Evolutionary conservation across 805 yeast genomes (phyloP), one percentile per base, ranked within the genome.

Genomic region (Grigorovia jiainica): DNA sequence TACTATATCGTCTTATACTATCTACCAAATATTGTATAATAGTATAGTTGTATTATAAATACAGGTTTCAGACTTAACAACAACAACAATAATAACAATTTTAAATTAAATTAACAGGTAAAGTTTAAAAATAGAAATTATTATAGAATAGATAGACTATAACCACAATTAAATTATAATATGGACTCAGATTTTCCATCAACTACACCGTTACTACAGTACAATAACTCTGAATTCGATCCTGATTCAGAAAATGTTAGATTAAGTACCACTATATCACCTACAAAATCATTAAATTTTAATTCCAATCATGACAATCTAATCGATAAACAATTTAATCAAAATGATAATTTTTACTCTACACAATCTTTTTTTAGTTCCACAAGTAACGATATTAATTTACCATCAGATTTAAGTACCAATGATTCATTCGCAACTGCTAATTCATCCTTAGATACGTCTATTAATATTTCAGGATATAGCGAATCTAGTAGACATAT

Each of bases 231-330:
- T 3, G 25, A 34, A 11, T 20, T 36, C 16, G 17, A 18, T 16
- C 10, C 36, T 21, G 35, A 31, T 5, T 18, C 23, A n/a, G 24
- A 27, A 8, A 19, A 36, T 19, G 10, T 10, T 13, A 23, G 43
- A 19, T 18, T 42, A 8, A 42, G 40, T 20, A 35, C 43, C 3
- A 30, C 44, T 3, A 29, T 48, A 5, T 48, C 52, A 7, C 52
- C 52, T 6, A 48, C 52, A 7, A 39, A 47, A 32, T 42, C 48
- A 7, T 20, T 48, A 9, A 21, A 47, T 8, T 36, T 27, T 13
- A 27, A 35, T 34, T 5, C 36, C 10, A 32, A 19, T 21, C 15
- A 31, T 32, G 10, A 29, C 29, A 32, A 24, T 9, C 8, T 18
- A 6, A 36, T 15, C 9, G 11, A 7, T 15, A 37, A n/a, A n/a